Conservation (phyloP, 176 grass and related monocot species). For the Hyparrhenia diplandra region DNA sequence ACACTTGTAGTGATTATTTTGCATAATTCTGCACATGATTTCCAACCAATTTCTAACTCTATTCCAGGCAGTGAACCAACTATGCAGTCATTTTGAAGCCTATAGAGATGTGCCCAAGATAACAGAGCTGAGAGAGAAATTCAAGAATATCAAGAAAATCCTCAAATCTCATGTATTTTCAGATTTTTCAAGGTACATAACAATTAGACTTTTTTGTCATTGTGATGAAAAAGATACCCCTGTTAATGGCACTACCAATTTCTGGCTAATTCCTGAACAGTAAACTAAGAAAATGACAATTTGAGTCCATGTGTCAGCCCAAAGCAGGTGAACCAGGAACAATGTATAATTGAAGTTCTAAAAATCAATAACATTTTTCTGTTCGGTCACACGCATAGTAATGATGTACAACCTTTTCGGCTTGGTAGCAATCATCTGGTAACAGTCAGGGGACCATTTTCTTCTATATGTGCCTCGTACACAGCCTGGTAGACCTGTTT, state of each 20-base stretch:
- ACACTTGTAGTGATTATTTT: neutral
- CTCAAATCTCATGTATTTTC: slow-evolving; percentile 99
- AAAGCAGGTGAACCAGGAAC: neutral
- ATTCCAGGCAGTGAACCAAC: slow-evolving; percentile 88
- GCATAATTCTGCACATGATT: neutral
- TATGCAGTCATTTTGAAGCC: slow-evolving; percentile 98
- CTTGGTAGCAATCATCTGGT: neutral
- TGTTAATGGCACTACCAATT: neutral
- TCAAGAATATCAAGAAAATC: slow-evolving; percentile 99
- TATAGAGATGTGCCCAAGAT: slow-evolving; percentile 98
- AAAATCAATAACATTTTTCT: neutral
- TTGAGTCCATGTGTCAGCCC: neutral
- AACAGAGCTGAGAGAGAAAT: slow-evolving; percentile 94
- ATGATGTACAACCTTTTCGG: neutral
- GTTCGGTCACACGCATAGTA: neutral
- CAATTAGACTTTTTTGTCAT: slow-evolving; percentile 11
- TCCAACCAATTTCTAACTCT: neutral
- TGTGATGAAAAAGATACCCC: neutral
- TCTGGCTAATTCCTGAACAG: neutral
- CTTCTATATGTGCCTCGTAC: neutral
- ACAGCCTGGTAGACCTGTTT: neutral
- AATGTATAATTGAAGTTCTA: neutral
- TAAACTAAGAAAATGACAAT: slow-evolving; percentile 14
- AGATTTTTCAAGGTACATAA: slow-evolving; percentile 85
- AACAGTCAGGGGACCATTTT: neutral